These are phyloP conservation scores for Boletus smithii DNA, from an alignment of 1,284 basidiomycete species.

Conservation along the genomic window DNA sequence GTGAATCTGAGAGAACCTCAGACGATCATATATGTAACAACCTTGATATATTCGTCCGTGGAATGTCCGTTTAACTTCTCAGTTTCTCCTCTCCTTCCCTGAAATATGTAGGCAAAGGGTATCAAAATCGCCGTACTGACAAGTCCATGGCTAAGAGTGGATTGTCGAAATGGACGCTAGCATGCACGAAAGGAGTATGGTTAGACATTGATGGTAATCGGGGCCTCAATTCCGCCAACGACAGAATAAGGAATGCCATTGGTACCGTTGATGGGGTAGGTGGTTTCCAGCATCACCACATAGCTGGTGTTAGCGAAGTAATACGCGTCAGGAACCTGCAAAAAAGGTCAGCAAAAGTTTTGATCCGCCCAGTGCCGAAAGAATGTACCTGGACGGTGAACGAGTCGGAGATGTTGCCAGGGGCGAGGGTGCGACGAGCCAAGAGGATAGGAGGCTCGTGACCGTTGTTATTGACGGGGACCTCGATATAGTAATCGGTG, in stretches of 20 bases:
- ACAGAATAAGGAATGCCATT: constrained; percentile 26
- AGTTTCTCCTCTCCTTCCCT: no score
- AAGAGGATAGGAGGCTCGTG: constrained; percentile 32
- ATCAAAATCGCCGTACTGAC: not conserved
- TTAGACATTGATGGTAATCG: constrained; percentile 23
- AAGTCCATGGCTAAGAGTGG: not conserved
- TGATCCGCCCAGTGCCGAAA: not conserved
- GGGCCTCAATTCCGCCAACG: constrained; percentile 22
- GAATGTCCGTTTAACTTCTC: not conserved
- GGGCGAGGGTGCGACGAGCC: constrained; percentile 18
- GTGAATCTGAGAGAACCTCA: no score
- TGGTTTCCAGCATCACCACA: constrained; percentile 25
- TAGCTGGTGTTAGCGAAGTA: constrained; percentile 29
- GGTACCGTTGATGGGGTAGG: constrained; percentile 25
- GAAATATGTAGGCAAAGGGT: not conserved
- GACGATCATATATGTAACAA: no score
- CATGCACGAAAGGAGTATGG: not conserved
- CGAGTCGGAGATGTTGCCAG: constrained; percentile 11
- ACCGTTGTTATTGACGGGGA: constrained; percentile 31
- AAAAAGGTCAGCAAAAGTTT: constrained; percentile 1
- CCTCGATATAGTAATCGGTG: constrained; percentile 36
- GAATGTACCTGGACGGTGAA: constrained; percentile 21
- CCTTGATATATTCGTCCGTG: no score
- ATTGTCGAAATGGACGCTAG: not conserved
- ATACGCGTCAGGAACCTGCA: constrained; percentile 27